Evolutionary conservation across 2,329 filamentous ascomycete species (phyloP), one percentile per base, ranked within the genome.

Genomic region (Colletotrichum trifolii): DNA sequence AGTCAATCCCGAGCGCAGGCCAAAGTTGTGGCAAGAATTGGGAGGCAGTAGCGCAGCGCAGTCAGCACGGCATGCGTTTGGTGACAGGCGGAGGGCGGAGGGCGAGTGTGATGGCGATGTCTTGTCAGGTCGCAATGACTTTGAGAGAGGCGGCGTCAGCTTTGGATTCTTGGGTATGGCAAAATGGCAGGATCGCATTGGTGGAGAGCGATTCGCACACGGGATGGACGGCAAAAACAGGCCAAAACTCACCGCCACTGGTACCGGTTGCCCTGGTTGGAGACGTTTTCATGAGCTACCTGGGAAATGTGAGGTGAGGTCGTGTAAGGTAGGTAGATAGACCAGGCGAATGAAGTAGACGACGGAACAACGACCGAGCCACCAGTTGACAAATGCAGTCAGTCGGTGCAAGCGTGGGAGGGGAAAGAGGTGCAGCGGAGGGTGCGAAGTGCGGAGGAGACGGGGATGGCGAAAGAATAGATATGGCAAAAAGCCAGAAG

Each of bases 231-330:
- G 52, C 47, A 35, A 47, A 53, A 53, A 36, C 42, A 61, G 63
- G 47, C 57, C 58, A 56, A 46, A 45, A 66, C 63, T 63, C 63
- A 63, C 58, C 53, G 48, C 53, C 35, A 48, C 49, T 47, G 50
- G 57, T 62, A 42, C 46, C 60, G 25, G 4, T 4, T 25, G 25
- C 25, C 25, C 25, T 25, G 25, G 25, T 25, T 25, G 25, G 25
- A 25, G 25, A 25, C 25, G 25, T 56, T 52, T 50, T 47, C 52
- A 47, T 43, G 49, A 43, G 59, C 48, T 54, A 5, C 25, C 25
- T 25, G 5, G 25, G 4, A 25, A 25, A 25, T 25, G 25, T 25
- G 25, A 25, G 25, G 25, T 25, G 25, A 25, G 25, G 25, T 25
- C 25, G 25, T 4, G 25, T 5, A 4, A 25, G 25, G 25, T 25